phyloP scores from a whole-genome alignment of 1,284 basidiomycete species.

The Cryptococcus sp. region DNA sequence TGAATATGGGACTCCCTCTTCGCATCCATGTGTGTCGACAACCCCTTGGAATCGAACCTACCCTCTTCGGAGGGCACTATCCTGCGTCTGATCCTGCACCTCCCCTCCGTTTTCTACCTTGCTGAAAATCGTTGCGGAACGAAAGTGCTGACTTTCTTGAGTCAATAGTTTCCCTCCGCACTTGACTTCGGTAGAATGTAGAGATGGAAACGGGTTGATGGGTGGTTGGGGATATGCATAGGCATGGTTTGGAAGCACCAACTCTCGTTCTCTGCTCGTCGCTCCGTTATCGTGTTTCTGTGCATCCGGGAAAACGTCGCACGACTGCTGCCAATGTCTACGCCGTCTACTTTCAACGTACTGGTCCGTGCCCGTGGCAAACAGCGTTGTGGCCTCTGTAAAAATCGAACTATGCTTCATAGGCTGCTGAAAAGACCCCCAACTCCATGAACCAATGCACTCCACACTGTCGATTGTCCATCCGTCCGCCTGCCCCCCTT shows the following conservation, averaged over 20 bases:
- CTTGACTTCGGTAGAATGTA: not conserved
- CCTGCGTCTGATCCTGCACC: constrained; percentile 44
- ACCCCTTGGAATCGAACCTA: constrained; percentile 53
- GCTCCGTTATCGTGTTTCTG: no score
- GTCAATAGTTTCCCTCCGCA: not conserved
- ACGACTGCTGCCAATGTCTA: no score
- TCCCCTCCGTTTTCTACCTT: not conserved
- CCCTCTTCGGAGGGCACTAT: constrained; percentile 46
- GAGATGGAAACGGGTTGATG: not conserved
- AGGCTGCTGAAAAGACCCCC: no score
- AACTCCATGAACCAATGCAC: no score
- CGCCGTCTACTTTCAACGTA: no score
- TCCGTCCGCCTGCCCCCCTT: not conserved
- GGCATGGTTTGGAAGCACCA: constrained; percentile 6
- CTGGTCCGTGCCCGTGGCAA: no score
- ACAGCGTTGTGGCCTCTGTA: not conserved
- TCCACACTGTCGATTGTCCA: no score
- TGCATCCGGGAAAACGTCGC: no score
- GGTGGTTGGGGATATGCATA: not conserved
- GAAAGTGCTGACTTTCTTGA: not conserved
- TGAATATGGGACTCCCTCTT: constrained; percentile 53
- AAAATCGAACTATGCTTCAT: no score
- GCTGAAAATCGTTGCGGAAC: no score
- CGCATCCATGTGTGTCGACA: constrained; percentile 49
- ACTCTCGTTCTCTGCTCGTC: no score